phyloP scores from a whole-genome alignment of 225 moss, liverwort and hornwort species.

The Physcomitrellopsis africana region DNA sequence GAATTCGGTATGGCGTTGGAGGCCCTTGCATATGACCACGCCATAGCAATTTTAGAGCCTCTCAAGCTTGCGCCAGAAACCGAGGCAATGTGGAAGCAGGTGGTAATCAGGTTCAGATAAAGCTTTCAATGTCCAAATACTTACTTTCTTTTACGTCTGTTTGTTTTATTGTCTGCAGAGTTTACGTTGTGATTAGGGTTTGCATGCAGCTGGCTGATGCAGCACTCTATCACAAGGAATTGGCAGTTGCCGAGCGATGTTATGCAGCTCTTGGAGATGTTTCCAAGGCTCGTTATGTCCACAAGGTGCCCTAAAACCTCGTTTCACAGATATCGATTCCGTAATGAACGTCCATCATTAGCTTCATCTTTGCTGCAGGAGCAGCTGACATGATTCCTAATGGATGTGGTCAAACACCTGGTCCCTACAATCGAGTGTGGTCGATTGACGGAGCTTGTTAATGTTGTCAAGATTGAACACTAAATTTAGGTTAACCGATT shows the following conservation, averaged over 20 bases:
- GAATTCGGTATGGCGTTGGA: slow-evolving; percentile 91
- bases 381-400: too few species aligned
- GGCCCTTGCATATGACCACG: slow-evolving; percentile 79
- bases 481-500: too few species aligned
- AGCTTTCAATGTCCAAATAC: not conserved
- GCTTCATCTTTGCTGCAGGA: too few species aligned
- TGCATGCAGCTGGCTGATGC: slow-evolving; percentile 78
- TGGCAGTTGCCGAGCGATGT: slow-evolving; percentile 84
- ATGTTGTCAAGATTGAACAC: too few species aligned
- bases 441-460: too few species aligned
- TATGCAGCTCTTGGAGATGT: slow-evolving; percentile 95
- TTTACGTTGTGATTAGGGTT: slow-evolving; percentile 22
- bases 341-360: too few species aligned
- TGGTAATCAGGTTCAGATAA: slow-evolving; percentile 20
- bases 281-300: slow-evolving; percentile 84
- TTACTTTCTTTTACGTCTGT: not conserved
- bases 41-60: slow-evolving; percentile 81
- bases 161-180: not conserved
- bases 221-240: slow-evolving; percentile 68
- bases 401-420: too few species aligned
- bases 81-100: slow-evolving; percentile 99
- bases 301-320: slow-evolving; percentile 54
- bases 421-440: not conserved
- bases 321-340: not conserved
- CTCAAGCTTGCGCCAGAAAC: slow-evolving; percentile 89